These are phyloP conservation scores for Aspergillus pseudoterreus DNA, from an alignment of 2,329 filamentous ascomycete species.

Conservation along the genomic window DNA sequence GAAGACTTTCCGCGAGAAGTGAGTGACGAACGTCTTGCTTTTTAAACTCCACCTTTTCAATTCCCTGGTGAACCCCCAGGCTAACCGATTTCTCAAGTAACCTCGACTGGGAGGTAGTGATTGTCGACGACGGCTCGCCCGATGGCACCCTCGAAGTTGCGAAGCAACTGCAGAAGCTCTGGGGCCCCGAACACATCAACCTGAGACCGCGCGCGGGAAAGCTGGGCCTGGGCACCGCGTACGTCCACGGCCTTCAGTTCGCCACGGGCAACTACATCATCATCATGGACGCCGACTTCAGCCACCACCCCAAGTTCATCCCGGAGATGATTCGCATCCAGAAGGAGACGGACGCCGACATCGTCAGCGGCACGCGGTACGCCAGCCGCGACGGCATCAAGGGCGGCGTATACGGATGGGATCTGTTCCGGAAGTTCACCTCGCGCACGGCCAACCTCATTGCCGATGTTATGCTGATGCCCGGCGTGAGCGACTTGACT, in stretches of 20 bases:
- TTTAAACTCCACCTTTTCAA: not conserved
- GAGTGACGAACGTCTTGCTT: constrained; percentile 27
- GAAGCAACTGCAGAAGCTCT: constrained; percentile 82
- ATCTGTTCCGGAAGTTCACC: constrained; percentile 74
- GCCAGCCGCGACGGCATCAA: constrained; percentile 61
- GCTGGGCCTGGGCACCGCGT: constrained; percentile 93
- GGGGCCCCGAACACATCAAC: constrained; percentile 68
- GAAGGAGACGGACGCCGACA: constrained; percentile 77
- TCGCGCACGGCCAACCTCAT: constrained; percentile 86
- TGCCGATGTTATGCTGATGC: constrained; percentile 87
- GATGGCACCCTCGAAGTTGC: constrained; percentile 92
- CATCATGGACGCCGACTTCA: constrained; percentile 99
- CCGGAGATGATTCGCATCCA: constrained; percentile 86
- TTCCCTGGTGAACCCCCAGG: not conserved
- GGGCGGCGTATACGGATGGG: constrained; percentile 93
- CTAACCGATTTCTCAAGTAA: constrained; percentile 53
- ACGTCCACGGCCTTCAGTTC: constrained; percentile 90
- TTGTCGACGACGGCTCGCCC: constrained; percentile 96
- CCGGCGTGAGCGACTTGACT: constrained; percentile 92
- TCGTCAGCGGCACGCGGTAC: constrained; percentile 94
- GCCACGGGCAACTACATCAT: constrained; percentile 91
- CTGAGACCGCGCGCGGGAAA: constrained; percentile 90
- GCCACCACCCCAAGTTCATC: constrained; percentile 98
- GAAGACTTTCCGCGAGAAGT: constrained; percentile 87
- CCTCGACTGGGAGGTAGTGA: constrained; percentile 94